A percentile compares a stretch with the other conserved stretches of the same genome.
These are phyloP conservation scores for Carex myosuroides DNA, from an alignment of 176 grass and related monocot species.

Conservation along the genomic window DNA sequence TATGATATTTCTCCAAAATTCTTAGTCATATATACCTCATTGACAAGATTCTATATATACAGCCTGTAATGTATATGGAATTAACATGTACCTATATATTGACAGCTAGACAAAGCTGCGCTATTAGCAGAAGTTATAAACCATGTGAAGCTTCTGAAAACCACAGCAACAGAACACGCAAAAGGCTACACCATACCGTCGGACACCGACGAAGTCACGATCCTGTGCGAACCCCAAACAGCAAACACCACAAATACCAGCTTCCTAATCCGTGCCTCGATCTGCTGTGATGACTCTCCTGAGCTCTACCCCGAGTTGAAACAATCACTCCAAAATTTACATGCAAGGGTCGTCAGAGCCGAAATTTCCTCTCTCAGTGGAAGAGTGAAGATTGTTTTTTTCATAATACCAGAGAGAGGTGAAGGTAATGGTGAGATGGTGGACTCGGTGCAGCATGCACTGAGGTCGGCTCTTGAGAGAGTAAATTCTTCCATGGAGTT, in stretches of 20 bases:
- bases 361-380: constrained; percentile 77
- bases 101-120: constrained; percentile 88
- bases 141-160: constrained; percentile 73
- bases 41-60: not conserved
- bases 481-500: constrained; percentile 45
- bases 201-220: constrained; percentile 56
- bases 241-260: not conserved
- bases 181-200: constrained; percentile 49
- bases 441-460: constrained; percentile 40
- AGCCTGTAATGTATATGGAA: not conserved
- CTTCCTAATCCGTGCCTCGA: constrained; percentile 44
- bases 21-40: not conserved
- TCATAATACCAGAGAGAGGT: constrained; percentile 23
- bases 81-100: not conserved
- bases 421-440: not conserved
- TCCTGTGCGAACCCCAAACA: constrained; percentile 31
- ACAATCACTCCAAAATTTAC: constrained; percentile 37
- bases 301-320: constrained; percentile 58
- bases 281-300: constrained; percentile 69
- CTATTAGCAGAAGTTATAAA: constrained; percentile 68
- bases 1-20: not conserved
- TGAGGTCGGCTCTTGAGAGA: constrained; percentile 48
- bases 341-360: constrained; percentile 40
- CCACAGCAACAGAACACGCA: constrained; percentile 35
- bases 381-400: constrained; percentile 47